Percentiles rank a stretch among this genome's conserved stretches.
phyloP scores from a whole-genome alignment of 345 rosid genomes.

The Populus pruinosa region DNA sequence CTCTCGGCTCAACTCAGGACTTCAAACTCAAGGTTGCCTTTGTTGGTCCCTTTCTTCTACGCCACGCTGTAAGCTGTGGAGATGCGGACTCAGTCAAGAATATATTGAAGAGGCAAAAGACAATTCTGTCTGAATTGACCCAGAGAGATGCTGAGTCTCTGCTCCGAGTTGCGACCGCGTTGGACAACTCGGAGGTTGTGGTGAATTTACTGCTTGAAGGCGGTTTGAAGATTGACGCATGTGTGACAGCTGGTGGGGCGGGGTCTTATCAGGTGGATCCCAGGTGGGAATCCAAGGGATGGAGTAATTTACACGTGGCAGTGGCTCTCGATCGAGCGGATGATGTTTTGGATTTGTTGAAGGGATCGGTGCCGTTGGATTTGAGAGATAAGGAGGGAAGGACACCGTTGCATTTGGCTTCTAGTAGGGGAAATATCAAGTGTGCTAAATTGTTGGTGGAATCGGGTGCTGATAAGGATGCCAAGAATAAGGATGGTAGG shows the following conservation, averaged over 20 bases:
- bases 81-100: constrained; percentile 38
- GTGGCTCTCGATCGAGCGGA: constrained; percentile 28
- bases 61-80: constrained; percentile 43
- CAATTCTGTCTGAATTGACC: constrained; percentile 30
- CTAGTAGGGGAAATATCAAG: constrained; percentile 25
- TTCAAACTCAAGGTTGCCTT: constrained; percentile 60
- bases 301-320: constrained; percentile 40
- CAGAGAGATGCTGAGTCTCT: constrained; percentile 37
- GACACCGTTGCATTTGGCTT: constrained; percentile 43
- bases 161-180: constrained; percentile 39
- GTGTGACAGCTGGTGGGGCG: constrained; percentile 1
- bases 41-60: constrained; percentile 48
- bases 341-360: constrained; percentile 20
- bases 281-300: constrained; percentile 26
- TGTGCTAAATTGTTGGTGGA: constrained; percentile 39
- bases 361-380: constrained; percentile 27
- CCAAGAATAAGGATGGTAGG: constrained; percentile 33
- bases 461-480: constrained; percentile 38
- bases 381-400: constrained; percentile 39
- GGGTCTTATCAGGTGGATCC: not conserved
- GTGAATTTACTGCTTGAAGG: constrained; percentile 42
- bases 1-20: constrained; percentile 28
- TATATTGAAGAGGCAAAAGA: constrained; percentile 42
- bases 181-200: constrained; percentile 38
- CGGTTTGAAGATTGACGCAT: constrained; percentile 30